Conservation (phyloP, 768 basidiomycete species). For the Rhizopogon vinicolor region DNA sequence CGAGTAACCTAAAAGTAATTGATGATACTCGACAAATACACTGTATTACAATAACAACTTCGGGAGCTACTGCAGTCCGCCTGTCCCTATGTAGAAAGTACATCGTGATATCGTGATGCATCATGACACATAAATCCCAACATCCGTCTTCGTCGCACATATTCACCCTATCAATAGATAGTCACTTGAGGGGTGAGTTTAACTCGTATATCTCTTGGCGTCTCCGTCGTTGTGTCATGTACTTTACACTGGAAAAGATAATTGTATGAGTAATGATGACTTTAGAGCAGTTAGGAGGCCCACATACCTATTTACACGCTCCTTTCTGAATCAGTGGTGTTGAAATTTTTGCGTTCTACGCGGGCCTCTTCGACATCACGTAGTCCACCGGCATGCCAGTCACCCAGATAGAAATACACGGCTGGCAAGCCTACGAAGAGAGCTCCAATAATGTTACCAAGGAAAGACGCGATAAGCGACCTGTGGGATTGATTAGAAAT, state of each 20-base stretch:
- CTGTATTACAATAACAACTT: not conserved
- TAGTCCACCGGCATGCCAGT: constrained; percentile 39
- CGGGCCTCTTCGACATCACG: constrained; percentile 34
- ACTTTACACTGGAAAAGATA: too few relatives aligned
- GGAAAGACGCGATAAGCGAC: constrained; percentile 59
- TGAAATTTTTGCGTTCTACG: constrained; percentile 8
- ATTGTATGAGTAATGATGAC: not conserved
- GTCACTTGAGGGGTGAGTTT: not conserved
- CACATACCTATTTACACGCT: not conserved
- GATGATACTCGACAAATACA: not conserved
- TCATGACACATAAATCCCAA: not conserved
- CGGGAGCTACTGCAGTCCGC: not conserved
- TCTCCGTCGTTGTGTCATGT: not conserved
- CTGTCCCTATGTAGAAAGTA: not conserved
- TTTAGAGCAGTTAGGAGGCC: not conserved
- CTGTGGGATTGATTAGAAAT: constrained; percentile 15
- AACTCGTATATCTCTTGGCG: not conserved
- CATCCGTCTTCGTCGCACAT: not conserved
- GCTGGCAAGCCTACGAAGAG: constrained; percentile 61
- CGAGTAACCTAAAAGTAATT: not conserved
- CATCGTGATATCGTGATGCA: not conserved
- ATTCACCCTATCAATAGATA: too few relatives aligned
- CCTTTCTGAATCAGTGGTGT: constrained; percentile 1
- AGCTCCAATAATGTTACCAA: constrained; percentile 68
- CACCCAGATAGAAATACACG: constrained; percentile 56